Conservation (phyloP, 2,329 filamentous ascomycete genomes). For the Coniochaeta ligniaria region DNA sequence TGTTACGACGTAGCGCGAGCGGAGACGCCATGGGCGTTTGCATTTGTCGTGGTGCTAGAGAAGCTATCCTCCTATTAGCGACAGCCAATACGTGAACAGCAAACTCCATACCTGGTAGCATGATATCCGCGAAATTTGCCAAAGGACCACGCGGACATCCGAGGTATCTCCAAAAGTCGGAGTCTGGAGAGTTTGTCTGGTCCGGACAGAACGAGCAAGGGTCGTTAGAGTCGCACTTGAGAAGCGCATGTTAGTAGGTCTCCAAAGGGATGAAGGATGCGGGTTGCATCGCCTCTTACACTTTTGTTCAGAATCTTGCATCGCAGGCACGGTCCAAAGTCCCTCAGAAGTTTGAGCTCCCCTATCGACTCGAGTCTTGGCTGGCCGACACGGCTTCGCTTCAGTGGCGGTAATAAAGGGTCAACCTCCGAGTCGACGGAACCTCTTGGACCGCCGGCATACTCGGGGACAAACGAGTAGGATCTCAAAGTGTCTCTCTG, state of each 20-base stretch:
- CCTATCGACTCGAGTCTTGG: conserved; percentile 49
- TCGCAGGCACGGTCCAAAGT: conserved; percentile 41
- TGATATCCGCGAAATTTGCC: conserved; percentile 36
- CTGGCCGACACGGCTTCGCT: conserved; percentile 43
- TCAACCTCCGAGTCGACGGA: conserved; percentile 42
- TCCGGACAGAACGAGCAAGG: conserved; percentile 41
- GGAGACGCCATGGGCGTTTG: conserved; percentile 45
- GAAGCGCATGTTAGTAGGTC: neutral
- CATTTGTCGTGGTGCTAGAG: conserved; percentile 38
- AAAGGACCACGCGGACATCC: conserved; percentile 46
- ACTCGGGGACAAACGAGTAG: conserved; percentile 33
- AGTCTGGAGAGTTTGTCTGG: conserved; percentile 24
- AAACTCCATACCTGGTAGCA: conserved; percentile 38
- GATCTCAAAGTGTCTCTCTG: conserved; percentile 31
- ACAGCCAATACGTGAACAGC: neutral
- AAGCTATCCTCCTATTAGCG: conserved; percentile 25
- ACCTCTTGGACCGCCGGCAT: conserved; percentile 25
- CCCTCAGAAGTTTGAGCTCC: conserved; percentile 42
- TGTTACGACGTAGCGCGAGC: conserved; percentile 36
- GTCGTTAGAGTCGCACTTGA: conserved; percentile 44
- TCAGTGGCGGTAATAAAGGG: conserved; percentile 46
- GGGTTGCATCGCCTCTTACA: conserved; percentile 24
- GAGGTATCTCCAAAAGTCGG: conserved; percentile 39
- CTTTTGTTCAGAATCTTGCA: conserved; percentile 39
- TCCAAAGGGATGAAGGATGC: neutral